A percentile compares a stretch with the other conserved stretches of the same genome.
Conservation (phyloP, 1,139 yeast species). For the Candida glucosophila region DNA sequence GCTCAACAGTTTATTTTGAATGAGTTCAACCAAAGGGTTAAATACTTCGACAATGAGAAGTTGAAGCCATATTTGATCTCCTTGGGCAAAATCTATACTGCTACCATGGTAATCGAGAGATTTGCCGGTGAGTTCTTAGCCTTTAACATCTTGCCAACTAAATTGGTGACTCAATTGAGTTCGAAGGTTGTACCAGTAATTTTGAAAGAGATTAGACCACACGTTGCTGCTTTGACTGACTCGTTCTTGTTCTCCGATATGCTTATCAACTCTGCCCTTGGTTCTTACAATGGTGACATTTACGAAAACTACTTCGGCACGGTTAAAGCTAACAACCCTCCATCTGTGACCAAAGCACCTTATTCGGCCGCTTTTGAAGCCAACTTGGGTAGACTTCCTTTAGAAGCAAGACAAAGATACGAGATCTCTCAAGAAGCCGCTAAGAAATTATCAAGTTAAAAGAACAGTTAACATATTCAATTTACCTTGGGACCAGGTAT, state of each 20-base stretch:
- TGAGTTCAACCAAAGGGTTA: slow-evolving; percentile 30
- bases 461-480: no score
- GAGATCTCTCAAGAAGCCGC: no score
- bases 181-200: slow-evolving; percentile 25
- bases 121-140: slow-evolving; percentile 74
- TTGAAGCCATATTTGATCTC: slow-evolving; percentile 20
- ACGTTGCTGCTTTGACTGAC: slow-evolving; percentile 38
- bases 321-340: slow-evolving; percentile 32
- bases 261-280: slow-evolving; percentile 35
- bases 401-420: slow-evolving; percentile 35
- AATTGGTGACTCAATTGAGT: slow-evolving; percentile 37
- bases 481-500: no score
- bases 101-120: slow-evolving; percentile 61
- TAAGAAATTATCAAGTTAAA: no score
- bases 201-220: slow-evolving; percentile 33
- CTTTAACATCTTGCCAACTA: slow-evolving; percentile 39
- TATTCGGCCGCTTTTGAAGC: slow-evolving; percentile 26
- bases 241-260: slow-evolving; percentile 40
- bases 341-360: slow-evolving; percentile 29
- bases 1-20: slow-evolving; percentile 48
- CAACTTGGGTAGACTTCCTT: slow-evolving; percentile 31
- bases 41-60: slow-evolving; percentile 13
- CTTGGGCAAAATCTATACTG: slow-evolving; percentile 46
- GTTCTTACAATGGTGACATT: slow-evolving; percentile 37
- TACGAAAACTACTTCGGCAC: slow-evolving; percentile 35